phyloP scores from a whole-genome alignment of 192 early-diverging fungal genomes.

The Dimargaris verticillata region DNA sequence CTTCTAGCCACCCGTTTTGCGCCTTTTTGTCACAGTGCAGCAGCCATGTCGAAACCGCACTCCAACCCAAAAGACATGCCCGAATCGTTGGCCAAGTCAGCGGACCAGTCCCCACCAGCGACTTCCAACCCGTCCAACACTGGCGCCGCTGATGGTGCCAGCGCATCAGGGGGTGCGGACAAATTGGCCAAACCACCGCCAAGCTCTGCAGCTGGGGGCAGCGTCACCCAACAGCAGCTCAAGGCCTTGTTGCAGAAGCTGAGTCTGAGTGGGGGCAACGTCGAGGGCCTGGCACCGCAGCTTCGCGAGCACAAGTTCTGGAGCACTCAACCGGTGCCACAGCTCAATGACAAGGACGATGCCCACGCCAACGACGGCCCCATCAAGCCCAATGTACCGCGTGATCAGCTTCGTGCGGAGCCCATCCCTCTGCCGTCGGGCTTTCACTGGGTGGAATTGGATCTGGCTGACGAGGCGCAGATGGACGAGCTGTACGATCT shows the following conservation, averaged over 20 bases:
- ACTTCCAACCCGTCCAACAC: too few relatives aligned
- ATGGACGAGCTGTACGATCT: conserved; percentile 81
- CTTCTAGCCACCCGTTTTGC: too few relatives aligned
- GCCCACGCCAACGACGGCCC: conserved; percentile 40
- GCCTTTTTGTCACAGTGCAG: too few relatives aligned
- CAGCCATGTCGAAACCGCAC: too few relatives aligned
- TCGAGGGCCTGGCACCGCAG: background rate
- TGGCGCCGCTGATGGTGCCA: too few relatives aligned
- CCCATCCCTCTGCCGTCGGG: conserved; percentile 75
- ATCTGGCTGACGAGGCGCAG: conserved; percentile 57
- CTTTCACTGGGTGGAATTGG: conserved; percentile 76
- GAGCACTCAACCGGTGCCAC: conserved; percentile 90
- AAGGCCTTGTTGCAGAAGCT: conserved; percentile 1
- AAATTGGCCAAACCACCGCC: too few relatives aligned
- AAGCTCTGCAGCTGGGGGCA: too few relatives aligned
- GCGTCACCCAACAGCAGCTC: background rate
- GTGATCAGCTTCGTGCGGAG: conserved; percentile 59
- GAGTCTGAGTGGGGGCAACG: background rate
- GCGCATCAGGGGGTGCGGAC: too few relatives aligned
- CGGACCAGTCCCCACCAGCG: too few relatives aligned
- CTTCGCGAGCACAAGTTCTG: conserved; percentile 72
- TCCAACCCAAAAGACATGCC: too few relatives aligned
- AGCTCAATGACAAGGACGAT: conserved; percentile 48
- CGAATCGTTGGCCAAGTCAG: too few relatives aligned
- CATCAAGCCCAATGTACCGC: conserved; percentile 58